Evolutionary conservation across 345 rosid genomes (phyloP), one percentile per base, ranked within the genome.

Genomic region (Acer negundo): DNA sequence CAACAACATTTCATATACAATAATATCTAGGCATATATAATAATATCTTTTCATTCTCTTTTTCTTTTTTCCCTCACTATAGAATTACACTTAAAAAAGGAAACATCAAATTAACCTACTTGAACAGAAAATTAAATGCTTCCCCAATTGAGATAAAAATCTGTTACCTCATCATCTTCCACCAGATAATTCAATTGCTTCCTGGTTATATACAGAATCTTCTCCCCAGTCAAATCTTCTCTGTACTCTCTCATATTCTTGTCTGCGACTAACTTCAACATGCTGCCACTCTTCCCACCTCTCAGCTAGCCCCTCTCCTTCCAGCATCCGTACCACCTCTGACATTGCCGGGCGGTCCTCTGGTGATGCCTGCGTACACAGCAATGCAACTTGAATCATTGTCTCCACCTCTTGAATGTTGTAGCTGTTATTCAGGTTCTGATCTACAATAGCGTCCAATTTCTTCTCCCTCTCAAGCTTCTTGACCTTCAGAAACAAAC

Each of bases 241-340:
- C 83, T 94, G 98, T 75, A 92, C 19, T 74, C 94, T 81, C 79
- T 94, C 97, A 13, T 89, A 88, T 72, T 94, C 98, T 81, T 96
- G 95, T 77, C 97, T 86, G 22, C 95, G 91, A 13, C 84, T 90
- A 53, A 90, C 93, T 84, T 94, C 98, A 11, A 89, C 88, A 13
- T 90, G 82, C 89, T 92, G 97, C 99, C 99, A 96, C 80, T 92
- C 99, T 85, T 92, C 95, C 99, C 99, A 94, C 82, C 97, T 90
- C 87, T 96, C 97, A 0, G 98, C 98, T 26, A 94, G 83, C 62
- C 97, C 99, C 77, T 96, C 99, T 61, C 99, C 99, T 86, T 96
- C 99, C 71, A 96, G 85, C 99, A 96, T 94, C 86, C 97, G 75
- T 26, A 90, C 95, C 62, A 96, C 99, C 69, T 92, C 99, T 0